These are phyloP conservation scores for Chenopodium berlandieri DNA, from an alignment of 148 eudicot species.

Conservation along the genomic window DNA sequence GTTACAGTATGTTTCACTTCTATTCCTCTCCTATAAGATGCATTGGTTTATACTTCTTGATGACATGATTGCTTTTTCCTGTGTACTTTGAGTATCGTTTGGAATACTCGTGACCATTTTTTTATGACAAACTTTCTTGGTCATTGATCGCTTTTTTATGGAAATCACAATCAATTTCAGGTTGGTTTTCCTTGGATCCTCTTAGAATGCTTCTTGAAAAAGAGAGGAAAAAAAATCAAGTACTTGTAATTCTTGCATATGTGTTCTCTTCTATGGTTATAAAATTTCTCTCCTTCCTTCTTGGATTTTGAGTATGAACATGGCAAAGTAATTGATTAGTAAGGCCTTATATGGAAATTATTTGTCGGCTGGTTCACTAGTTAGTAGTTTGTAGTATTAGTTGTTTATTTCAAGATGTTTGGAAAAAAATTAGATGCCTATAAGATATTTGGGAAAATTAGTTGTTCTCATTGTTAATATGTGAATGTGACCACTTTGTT, in stretches of 20 bases:
- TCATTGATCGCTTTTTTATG: neutral
- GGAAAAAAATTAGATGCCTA: no score
- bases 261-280: no score
- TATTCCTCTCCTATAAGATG: neutral
- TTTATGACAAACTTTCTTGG: neutral
- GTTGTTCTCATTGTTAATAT: neutral
- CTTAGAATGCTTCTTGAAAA: neutral
- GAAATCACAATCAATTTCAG: neutral
- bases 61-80: neutral
- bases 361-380: neutral
- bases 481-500: neutral
- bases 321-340: neutral
- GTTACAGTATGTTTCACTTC: conserved; percentile 61
- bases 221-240: neutral
- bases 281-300: neutral
- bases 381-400: neutral
- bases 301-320: neutral
- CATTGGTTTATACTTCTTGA: neutral
- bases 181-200: neutral
- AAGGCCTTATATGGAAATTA: neutral
- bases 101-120: neutral
- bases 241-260: neutral
- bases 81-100: neutral
- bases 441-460: neutral
- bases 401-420: neutral